Evolutionary conservation across 2,329 filamentous ascomycete genomes (phyloP).

Genomic region (Arachnopeziza araneosa): DNA sequence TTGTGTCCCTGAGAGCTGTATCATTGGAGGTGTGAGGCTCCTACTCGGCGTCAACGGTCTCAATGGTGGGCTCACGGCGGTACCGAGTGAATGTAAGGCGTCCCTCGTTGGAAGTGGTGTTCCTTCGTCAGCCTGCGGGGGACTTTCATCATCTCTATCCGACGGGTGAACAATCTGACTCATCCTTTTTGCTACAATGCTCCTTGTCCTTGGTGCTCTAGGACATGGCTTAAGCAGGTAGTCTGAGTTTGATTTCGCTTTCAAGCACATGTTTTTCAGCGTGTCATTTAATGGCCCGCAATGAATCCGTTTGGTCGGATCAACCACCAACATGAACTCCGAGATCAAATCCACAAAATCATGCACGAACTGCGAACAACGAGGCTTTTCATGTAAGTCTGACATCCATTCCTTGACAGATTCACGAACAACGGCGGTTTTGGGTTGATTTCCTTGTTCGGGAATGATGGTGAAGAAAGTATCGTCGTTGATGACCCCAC

Average conservation of each 20-base stretch:
- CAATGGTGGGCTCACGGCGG: too few relatives aligned
- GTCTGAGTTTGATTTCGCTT: background rate
- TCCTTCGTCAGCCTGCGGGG: too few relatives aligned
- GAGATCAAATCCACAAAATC: slow-evolving; percentile 15
- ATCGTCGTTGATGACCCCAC: slow-evolving; percentile 13
- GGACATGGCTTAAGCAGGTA: background rate
- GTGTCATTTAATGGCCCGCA: background rate
- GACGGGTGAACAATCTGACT: too few relatives aligned
- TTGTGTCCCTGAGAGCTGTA: too few relatives aligned
- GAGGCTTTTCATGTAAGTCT: slow-evolving; percentile 7
- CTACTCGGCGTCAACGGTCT: too few relatives aligned
- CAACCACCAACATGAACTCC: slow-evolving; percentile 10
- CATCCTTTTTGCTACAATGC: too few relatives aligned
- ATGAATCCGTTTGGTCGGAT: background rate
- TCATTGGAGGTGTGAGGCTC: too few relatives aligned
- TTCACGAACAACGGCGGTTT: slow-evolving; percentile 6
- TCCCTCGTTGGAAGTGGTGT: too few relatives aligned
- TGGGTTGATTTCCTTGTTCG: background rate
- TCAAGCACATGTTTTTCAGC: background rate
- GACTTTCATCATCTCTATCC: too few relatives aligned
- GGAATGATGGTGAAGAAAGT: slow-evolving; percentile 17
- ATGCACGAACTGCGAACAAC: slow-evolving; percentile 13
- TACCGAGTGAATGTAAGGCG: too few relatives aligned
- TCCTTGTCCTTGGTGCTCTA: too few relatives aligned
- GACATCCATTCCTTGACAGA: slow-evolving; percentile 8